phyloP scores from a whole-genome alignment of 2,329 filamentous ascomycete species.

The Huntiella savannae region DNA sequence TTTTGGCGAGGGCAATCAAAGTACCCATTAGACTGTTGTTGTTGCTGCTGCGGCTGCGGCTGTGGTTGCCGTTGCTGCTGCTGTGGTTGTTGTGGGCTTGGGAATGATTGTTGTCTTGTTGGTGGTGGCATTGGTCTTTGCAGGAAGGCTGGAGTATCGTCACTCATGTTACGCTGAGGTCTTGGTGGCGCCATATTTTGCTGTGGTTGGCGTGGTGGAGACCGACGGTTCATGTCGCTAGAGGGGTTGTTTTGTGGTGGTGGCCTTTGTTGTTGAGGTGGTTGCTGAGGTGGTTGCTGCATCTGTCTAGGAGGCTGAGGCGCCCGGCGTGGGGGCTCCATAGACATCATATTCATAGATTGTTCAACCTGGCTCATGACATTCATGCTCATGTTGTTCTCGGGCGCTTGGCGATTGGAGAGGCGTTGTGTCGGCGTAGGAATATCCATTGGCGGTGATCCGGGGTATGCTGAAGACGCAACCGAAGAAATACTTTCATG shows the following conservation, averaged over 20 bases:
- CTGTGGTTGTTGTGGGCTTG: not conserved
- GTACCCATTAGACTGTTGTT: not conserved
- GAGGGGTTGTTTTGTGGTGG: not conserved
- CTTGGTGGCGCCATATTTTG: not conserved
- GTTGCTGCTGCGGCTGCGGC: not conserved
- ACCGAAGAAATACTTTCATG: constrained; percentile 8
- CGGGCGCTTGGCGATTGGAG: not conserved
- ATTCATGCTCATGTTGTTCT: constrained; percentile 3
- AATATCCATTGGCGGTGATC: constrained; percentile 15
- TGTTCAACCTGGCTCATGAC: constrained; percentile 10
- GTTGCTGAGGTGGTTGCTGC: not conserved
- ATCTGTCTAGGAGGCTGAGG: not conserved
- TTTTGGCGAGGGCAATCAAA: not conserved
- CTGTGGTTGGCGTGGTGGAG: constrained; percentile 4
- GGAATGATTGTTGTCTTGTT: too few relatives aligned
- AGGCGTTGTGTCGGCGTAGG: not conserved
- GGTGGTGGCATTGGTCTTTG: constrained; percentile 1
- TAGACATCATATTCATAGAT: constrained; percentile 8
- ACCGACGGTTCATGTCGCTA: not conserved
- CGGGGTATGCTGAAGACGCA: constrained; percentile 17
- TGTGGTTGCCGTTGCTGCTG: not conserved
- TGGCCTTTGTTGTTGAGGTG: not conserved
- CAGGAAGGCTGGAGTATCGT: not conserved
- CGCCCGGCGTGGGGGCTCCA: constrained; percentile 1
- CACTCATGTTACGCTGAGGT: not conserved